Conservation (phyloP, 2,329 filamentous ascomycete genomes). For the Aspergillus ustus region DNA sequence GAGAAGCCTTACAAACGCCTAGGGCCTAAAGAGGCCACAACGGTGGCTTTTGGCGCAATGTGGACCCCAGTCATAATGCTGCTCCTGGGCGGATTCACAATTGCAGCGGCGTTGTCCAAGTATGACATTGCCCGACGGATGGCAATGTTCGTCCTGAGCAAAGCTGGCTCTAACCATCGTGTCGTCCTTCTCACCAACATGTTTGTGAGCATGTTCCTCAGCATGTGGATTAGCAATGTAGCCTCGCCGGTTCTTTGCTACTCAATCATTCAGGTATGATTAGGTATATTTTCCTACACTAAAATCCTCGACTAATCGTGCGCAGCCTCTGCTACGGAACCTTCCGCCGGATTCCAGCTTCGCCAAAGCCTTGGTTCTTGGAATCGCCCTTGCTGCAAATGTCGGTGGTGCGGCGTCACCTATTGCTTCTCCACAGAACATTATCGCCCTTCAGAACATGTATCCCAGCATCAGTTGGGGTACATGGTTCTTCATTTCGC, state of each 20-base stretch:
- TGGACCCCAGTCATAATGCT: slow-evolving; percentile 99
- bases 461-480: slow-evolving; percentile 88
- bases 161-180: slow-evolving; percentile 86
- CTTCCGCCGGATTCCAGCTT: slow-evolving; percentile 87
- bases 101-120: slow-evolving; percentile 93
- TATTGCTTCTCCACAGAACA: slow-evolving; percentile 96
- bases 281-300: neutral
- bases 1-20: slow-evolving; percentile 71
- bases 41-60: slow-evolving; percentile 91
- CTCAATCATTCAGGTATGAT: slow-evolving; percentile 83
- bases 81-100: slow-evolving; percentile 90
- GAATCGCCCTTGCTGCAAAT: slow-evolving; percentile 92
- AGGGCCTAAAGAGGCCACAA: slow-evolving; percentile 77
- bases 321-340: slow-evolving; percentile 89
- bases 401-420: slow-evolving; percentile 95
- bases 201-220: slow-evolving; percentile 96
- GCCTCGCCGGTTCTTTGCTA: slow-evolving; percentile 96
- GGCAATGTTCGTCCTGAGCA: slow-evolving; percentile 93
- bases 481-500: slow-evolving; percentile 93
- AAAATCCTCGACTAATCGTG: neutral
- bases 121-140: slow-evolving; percentile 98
- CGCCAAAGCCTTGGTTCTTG: slow-evolving; percentile 92
- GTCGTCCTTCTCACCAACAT: slow-evolving; percentile 96
- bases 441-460: slow-evolving; percentile 97
- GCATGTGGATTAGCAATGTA: slow-evolving; percentile 99